phyloP scores from a whole-genome alignment of 306 rosid genomes.

The Cicer chorassanicum region DNA sequence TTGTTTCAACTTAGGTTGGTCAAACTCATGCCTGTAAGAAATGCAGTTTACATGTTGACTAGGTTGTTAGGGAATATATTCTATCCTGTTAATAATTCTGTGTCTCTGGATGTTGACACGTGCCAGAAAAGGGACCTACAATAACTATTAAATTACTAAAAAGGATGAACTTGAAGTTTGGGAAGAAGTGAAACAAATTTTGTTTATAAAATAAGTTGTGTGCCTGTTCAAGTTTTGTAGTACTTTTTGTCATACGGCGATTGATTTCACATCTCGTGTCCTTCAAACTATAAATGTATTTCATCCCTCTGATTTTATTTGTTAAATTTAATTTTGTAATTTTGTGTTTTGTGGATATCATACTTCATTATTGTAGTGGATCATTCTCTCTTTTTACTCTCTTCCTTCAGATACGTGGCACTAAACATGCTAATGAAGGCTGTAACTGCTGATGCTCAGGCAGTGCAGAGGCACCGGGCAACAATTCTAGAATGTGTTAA shows the following conservation, averaged over 20 bases:
- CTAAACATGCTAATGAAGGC: conserved; percentile 97
- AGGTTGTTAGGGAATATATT: conserved; percentile 30
- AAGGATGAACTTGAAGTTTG: conserved; percentile 7
- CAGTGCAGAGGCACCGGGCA: conserved; percentile 98
- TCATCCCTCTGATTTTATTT: background rate
- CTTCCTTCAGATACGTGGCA: conserved; percentile 79
- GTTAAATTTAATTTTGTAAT: background rate
- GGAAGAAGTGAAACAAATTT: conserved; percentile 17
- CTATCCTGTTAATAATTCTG: conserved; percentile 7
- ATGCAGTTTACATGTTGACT: background rate
- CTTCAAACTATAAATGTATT: conserved; percentile 23
- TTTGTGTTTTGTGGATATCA: conserved; percentile 23
- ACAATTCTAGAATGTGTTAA: conserved; percentile 97
- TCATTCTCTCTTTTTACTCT: conserved; percentile 36
- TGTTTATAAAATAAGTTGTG: background rate
- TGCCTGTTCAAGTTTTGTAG: conserved; percentile 18
- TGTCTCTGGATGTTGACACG: conserved; percentile 28
- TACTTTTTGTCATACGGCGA: background rate
- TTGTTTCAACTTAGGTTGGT: conserved; percentile 21
- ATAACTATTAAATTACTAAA: conserved; percentile 25
- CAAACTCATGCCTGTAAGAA: conserved; percentile 17
- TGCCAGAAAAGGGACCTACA: conserved; percentile 11
- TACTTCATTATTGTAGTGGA: conserved; percentile 32
- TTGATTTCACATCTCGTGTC: conserved; percentile 35
- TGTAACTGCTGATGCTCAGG: conserved; percentile 89